Conservation (phyloP, 805 yeast genomes). For the Kodamaea neixiangensis region DNA sequence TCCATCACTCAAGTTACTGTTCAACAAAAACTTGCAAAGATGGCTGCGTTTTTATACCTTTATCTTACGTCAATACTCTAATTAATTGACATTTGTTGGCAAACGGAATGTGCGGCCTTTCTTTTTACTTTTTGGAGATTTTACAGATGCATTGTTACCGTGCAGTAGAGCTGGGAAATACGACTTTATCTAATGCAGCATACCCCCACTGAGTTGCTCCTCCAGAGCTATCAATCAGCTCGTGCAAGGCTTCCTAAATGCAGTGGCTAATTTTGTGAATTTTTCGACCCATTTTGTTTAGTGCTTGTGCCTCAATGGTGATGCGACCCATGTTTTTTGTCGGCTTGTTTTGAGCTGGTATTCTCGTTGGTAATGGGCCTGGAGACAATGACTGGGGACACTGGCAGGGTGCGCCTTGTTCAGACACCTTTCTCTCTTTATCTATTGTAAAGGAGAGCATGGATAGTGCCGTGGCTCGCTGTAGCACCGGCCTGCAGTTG, state of each 20-base stretch:
- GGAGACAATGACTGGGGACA: neutral
- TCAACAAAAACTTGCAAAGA: neutral
- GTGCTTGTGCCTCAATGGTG: neutral
- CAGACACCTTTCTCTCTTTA: neutral
- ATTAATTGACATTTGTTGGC: neutral
- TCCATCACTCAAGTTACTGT: neutral
- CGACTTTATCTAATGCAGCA: neutral
- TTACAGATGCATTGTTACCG: neutral
- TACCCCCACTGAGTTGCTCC: neutral
- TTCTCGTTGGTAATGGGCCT: neutral
- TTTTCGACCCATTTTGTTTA: neutral
- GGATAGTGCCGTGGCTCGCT: neutral
- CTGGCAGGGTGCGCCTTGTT: neutral
- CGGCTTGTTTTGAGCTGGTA: neutral
- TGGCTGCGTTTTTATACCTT: neutral
- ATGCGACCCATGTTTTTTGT: neutral
- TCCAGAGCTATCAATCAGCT: neutral
- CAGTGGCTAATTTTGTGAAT: neutral
- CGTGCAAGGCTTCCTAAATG: neutral
- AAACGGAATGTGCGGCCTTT: neutral
- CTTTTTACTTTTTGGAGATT: slow-evolving; percentile 1
- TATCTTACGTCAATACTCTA: neutral
- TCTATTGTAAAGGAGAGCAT: neutral
- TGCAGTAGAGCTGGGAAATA: neutral
- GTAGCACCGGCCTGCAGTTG: neutral